Evolutionary conservation across 495 filamentous ascomycete genomes (phyloP).

Genomic region (Thermothielavioides terrestris): DNA sequence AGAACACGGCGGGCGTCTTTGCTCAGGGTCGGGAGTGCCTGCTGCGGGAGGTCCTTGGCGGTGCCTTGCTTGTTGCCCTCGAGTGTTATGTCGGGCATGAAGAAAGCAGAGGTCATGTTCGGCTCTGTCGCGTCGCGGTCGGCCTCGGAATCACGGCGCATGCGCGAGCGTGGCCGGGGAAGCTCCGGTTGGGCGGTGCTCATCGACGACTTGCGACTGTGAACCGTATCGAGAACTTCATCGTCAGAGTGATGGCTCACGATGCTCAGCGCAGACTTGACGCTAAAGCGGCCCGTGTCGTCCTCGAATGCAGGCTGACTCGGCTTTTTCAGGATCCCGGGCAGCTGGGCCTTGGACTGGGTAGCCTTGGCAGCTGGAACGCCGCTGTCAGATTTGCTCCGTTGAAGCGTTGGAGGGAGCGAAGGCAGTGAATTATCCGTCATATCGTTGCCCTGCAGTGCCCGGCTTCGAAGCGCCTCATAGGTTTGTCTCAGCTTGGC

Average conservation of each 20-base stretch:
- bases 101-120: constrained; percentile 76
- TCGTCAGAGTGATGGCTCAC: constrained; percentile 25
- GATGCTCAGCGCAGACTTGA: constrained; percentile 32
- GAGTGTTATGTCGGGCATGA: constrained; percentile 41
- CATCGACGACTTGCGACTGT: constrained; percentile 10
- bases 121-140: constrained; percentile 31
- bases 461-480: constrained; percentile 22
- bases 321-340: constrained; percentile 37
- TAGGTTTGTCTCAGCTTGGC: constrained; percentile 30
- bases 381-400: constrained; percentile 18
- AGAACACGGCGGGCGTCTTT: constrained; percentile 49
- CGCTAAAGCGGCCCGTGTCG: constrained; percentile 35
- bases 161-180: constrained; percentile 18
- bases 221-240: constrained; percentile 1
- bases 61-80: constrained; percentile 24
- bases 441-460: constrained; percentile 8
- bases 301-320: constrained; percentile 32
- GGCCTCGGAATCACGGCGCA: constrained; percentile 28
- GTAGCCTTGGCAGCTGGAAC: constrained; percentile 16
- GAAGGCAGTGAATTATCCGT: constrained; percentile 18
- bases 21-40: constrained; percentile 33
- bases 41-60: background rate
- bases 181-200: constrained; percentile 11
- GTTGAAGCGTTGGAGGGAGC: constrained; percentile 11
- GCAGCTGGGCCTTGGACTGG: constrained; percentile 23